phyloP scores from a whole-genome alignment of 1,139 yeast species.

The Sugiyamaella japonica region DNA sequence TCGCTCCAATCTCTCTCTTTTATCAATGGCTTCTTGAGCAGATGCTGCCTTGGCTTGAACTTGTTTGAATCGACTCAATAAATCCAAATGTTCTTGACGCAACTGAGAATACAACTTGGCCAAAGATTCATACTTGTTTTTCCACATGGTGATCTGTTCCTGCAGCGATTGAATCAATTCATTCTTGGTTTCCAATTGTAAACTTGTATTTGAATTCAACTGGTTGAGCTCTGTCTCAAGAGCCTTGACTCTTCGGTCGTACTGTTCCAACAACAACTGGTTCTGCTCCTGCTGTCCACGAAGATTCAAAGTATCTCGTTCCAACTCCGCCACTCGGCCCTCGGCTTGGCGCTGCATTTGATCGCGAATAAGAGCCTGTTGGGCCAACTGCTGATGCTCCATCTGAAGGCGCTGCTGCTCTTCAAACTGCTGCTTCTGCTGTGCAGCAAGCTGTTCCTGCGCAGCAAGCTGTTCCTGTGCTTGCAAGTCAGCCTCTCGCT shows the following conservation, averaged over 20 bases:
- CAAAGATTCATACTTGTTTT: constrained; percentile 81
- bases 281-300: constrained; percentile 86
- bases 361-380: constrained; percentile 66
- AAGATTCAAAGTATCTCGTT: constrained; percentile 73
- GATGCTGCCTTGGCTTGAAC: constrained; percentile 87
- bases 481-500: constrained; percentile 40
- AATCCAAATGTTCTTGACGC: constrained; percentile 85
- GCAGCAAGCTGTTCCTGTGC: constrained; percentile 51
- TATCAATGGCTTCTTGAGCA: constrained; percentile 88
- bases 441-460: constrained; percentile 48
- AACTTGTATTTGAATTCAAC: constrained; percentile 64
- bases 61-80: constrained; percentile 76
- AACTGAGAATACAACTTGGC: constrained; percentile 89
- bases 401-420: constrained; percentile 63
- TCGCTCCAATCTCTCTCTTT: constrained; percentile 78
- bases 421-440: constrained; percentile 72
- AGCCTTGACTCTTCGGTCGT: constrained; percentile 80
- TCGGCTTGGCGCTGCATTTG: constrained; percentile 77
- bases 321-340: constrained; percentile 77
- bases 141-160: constrained; percentile 79
- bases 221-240: constrained; percentile 72
- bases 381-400: constrained; percentile 75
- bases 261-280: constrained; percentile 80
- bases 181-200: constrained; percentile 75
- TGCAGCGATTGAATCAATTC: constrained; percentile 68